phyloP scores from a whole-genome alignment of 2,329 filamentous ascomycete genomes.

The Colletotrichum filicis region DNA sequence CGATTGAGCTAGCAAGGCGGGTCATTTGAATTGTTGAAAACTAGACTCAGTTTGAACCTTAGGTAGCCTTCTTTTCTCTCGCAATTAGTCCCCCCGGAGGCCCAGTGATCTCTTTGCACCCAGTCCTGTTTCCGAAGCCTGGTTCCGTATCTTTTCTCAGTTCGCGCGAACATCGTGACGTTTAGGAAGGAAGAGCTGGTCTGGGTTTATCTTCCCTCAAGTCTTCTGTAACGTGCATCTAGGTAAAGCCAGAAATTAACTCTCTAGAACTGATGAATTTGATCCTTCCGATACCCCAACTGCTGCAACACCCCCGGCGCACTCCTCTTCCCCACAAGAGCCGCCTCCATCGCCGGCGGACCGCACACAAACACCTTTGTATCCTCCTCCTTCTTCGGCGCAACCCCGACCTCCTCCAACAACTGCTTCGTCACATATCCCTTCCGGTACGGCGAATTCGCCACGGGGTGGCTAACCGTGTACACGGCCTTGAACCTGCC shows the following conservation, averaged over 20 bases:
- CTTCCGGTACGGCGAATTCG: conserved; percentile 55
- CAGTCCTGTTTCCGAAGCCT: too few relatives aligned
- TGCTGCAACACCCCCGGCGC: conserved; percentile 63
- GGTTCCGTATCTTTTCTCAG: too few relatives aligned
- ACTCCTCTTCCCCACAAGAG: conserved; percentile 59
- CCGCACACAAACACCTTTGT: conserved; percentile 76
- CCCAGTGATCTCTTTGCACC: too few relatives aligned
- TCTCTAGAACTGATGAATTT: conserved; percentile 68
- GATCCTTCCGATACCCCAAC: conserved; percentile 66
- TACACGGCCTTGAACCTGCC: conserved; percentile 68
- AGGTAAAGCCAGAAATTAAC: not conserved
- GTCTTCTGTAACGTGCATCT: too few relatives aligned
- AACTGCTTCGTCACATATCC: conserved; percentile 70
- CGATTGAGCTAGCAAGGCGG: conserved; percentile 70
- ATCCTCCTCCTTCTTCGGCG: conserved; percentile 42
- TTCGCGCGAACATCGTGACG: not conserved
- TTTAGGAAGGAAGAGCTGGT: too few relatives aligned
- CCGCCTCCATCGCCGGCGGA: conserved; percentile 73
- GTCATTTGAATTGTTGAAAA: not conserved
- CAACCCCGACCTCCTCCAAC: conserved; percentile 58
- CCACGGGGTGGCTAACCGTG: conserved; percentile 61
- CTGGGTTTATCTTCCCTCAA: not conserved
- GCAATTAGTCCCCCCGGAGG: too few relatives aligned
- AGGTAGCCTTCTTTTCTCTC: too few relatives aligned
- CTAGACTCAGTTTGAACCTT: too few relatives aligned